A percentile compares a stretch with the other conserved stretches of the same genome.
These are phyloP conservation scores for Senna tora DNA, from an alignment of 306 rosid genomes.

Conservation along the genomic window DNA sequence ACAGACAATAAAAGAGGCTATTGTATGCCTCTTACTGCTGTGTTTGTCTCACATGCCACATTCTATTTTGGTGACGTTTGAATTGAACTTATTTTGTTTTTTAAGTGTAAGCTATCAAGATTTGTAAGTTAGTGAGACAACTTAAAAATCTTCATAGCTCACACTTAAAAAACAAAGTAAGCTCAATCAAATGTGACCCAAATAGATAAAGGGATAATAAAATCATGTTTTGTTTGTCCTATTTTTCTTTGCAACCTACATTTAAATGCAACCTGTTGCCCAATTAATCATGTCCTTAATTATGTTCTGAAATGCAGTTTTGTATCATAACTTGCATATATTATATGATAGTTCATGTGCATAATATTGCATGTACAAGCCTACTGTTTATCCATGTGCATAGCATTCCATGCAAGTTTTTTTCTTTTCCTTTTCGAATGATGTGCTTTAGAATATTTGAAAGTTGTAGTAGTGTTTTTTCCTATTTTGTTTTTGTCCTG, in stretches of 20 bases:
- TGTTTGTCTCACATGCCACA: constrained; percentile 2
- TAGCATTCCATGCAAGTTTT: not conserved
- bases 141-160: constrained; percentile 1
- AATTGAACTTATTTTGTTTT: too few relatives aligned
- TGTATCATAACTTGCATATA: not conserved
- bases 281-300: not conserved
- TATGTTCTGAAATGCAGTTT: not conserved
- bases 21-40: not conserved
- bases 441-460: constrained; percentile 14
- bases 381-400: constrained; percentile 24
- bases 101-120: too few relatives aligned
- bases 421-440: constrained; percentile 11
- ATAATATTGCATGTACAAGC: not conserved
- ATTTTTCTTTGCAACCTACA: not conserved
- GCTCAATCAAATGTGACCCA: not conserved
- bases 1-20: not conserved
- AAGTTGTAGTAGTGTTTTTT: constrained; percentile 23
- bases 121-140: too few relatives aligned
- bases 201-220: not conserved
- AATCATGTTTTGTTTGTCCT: not conserved
- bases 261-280: not conserved
- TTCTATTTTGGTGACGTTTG: too few relatives aligned
- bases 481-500: constrained; percentile 25
- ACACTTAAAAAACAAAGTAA: not conserved
- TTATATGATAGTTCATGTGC: not conserved